These are phyloP conservation scores for Stylonectria norvegica DNA, from an alignment of 2,329 filamentous ascomycete species.

Conservation along the genomic window DNA sequence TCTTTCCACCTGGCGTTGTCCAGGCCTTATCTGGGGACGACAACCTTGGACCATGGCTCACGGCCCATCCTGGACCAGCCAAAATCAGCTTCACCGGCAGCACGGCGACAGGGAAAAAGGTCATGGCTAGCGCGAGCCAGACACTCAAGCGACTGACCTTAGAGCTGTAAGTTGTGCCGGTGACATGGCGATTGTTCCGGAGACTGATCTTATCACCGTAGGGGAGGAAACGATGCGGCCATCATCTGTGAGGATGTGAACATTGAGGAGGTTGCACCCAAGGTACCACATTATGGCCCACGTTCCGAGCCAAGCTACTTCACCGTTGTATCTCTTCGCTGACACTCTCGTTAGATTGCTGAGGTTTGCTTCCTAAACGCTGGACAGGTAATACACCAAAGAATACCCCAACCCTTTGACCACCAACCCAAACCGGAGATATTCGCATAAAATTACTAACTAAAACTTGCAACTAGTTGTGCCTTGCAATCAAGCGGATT, in stretches of 20 bases:
- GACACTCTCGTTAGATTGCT: conserved; percentile 1
- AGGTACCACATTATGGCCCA: conserved; percentile 19
- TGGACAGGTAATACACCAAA: no score
- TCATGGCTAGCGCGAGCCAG: conserved; percentile 51
- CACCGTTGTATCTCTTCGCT: conserved; percentile 20
- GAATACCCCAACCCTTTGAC: no score
- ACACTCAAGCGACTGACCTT: conserved; percentile 59
- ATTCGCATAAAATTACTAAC: conserved; percentile 56
- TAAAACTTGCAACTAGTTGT: conserved; percentile 40
- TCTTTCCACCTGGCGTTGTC: conserved; percentile 61
- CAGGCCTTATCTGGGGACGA: conserved; percentile 60
- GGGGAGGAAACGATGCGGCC: conserved; percentile 12
- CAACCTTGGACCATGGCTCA: conserved; percentile 56
- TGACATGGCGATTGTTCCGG: no score
- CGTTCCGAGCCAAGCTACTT: conserved; percentile 29
- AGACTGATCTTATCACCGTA: background rate
- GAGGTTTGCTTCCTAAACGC: conserved; percentile 5
- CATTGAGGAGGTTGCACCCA: conserved; percentile 32
- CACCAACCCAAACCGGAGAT: no score
- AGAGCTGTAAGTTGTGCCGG: no score
- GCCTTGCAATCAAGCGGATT: conserved; percentile 49
- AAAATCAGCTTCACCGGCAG: conserved; percentile 64
- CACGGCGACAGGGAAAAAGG: conserved; percentile 55
- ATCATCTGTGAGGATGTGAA: conserved; percentile 46
- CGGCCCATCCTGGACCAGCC: conserved; percentile 53